These are phyloP conservation scores for Paracoccidioides brasiliensis DNA, from an alignment of 2,329 filamentous ascomycete genomes.

Conservation along the genomic window DNA sequence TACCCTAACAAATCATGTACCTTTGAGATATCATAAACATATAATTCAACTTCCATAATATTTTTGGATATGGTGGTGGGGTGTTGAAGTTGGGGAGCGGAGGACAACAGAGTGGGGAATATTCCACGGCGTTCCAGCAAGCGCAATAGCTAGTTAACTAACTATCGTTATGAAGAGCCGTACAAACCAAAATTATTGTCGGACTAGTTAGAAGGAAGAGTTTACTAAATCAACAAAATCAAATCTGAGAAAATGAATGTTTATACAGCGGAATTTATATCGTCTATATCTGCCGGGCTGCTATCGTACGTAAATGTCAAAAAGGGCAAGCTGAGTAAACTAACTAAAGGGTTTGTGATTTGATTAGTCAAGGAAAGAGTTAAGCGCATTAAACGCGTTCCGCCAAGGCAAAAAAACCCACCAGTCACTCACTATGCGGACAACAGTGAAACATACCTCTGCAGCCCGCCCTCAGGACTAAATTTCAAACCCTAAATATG, in stretches of 20 bases:
- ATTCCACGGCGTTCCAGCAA: not conserved
- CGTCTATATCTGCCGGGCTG: not conserved
- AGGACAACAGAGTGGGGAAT: not conserved
- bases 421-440: not conserved
- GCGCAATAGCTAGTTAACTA: too few species aligned
- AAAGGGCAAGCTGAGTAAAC: not conserved
- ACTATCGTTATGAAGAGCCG: not conserved
- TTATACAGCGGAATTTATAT: not conserved
- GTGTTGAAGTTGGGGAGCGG: too few species aligned
- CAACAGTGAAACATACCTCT: not conserved
- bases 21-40: slow-evolving; percentile 65
- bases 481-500: not conserved
- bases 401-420: not conserved
- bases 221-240: not conserved
- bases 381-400: not conserved
- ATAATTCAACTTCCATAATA: slow-evolving; percentile 60
- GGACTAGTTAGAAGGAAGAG: too few species aligned
- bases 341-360: not conserved
- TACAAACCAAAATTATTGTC: not conserved
- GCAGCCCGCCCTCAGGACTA: not conserved
- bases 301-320: not conserved
- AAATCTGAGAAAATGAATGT: not conserved
- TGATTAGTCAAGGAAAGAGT: not conserved
- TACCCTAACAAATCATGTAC: slow-evolving; percentile 15
- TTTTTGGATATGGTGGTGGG: not conserved